These are phyloP conservation scores for Axilococcus clingmanii DNA, from an alignment of 139 green algal genomes.

Conservation along the genomic window DNA sequence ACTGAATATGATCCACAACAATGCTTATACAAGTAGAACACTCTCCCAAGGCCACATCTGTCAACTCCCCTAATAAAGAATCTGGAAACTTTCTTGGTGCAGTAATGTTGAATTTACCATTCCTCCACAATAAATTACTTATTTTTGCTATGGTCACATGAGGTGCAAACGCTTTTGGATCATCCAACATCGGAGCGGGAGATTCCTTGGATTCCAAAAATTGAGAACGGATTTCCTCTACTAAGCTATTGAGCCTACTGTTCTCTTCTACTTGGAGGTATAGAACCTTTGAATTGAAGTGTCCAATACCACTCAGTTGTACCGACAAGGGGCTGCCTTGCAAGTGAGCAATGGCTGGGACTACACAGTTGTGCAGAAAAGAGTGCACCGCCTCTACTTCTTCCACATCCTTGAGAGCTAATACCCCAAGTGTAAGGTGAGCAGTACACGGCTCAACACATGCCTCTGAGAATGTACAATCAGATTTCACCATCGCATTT, in stretches of 20 bases:
- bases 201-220: no score
- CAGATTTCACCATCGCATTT: not conserved
- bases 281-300: conserved; percentile 4
- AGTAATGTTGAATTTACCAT: no score
- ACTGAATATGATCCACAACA: not conserved
- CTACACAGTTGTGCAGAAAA: not conserved
- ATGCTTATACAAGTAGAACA: no score
- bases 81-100: no score
- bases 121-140: not conserved
- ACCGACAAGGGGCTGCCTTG: not conserved
- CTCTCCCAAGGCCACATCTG: no score
- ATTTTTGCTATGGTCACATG: conserved; percentile 10
- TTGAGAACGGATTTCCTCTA: not conserved
- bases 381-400: not conserved
- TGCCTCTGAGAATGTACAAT: not conserved
- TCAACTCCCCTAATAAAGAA: no score
- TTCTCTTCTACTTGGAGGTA: conserved; percentile 1
- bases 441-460: conserved; percentile 1
- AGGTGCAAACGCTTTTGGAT: not conserved
- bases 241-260: not conserved
- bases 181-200: not conserved
- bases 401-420: not conserved
- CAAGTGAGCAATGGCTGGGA: not conserved
- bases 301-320: not conserved
- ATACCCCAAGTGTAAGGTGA: conserved; percentile 6